These are phyloP conservation scores for Cladophialophora chaetospira DNA, from an alignment of 2,329 filamentous ascomycete species.

Conservation along the genomic window DNA sequence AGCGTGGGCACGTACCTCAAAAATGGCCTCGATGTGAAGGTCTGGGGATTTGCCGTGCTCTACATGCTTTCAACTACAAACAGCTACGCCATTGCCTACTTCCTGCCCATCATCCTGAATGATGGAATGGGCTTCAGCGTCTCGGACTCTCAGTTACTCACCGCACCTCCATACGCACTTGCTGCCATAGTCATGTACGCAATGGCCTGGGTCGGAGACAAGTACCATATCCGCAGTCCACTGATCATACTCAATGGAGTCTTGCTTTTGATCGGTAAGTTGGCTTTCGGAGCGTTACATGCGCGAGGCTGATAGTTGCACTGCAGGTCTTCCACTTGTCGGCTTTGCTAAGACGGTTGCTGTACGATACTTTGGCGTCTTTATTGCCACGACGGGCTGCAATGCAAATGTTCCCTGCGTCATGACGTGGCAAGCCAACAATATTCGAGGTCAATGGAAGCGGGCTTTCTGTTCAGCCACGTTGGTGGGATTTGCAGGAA, in stretches of 20 bases:
- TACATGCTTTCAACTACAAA: conserved; percentile 62
- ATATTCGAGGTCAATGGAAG: conserved; percentile 86
- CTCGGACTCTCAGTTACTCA: conserved; percentile 67
- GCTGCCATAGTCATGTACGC: conserved; percentile 61
- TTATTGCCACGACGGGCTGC: conserved; percentile 53
- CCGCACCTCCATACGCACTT: conserved; percentile 66
- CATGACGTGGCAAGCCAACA: conserved; percentile 82
- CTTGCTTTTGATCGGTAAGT: not conserved
- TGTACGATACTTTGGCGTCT: conserved; percentile 72
- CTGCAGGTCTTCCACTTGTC: conserved; percentile 63
- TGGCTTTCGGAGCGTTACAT: not conserved
- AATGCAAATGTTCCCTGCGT: conserved; percentile 68
- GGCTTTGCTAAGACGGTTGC: conserved; percentile 27
- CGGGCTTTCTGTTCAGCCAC: conserved; percentile 75
- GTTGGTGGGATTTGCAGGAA: conserved; percentile 72
- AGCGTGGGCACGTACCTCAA: conserved; percentile 51
- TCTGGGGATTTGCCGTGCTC: conserved; percentile 58
- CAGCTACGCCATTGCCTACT: conserved; percentile 61
- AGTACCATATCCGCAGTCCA: conserved; percentile 48
- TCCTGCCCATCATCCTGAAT: conserved; percentile 72
- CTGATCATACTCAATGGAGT: not conserved
- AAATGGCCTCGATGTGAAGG: conserved; percentile 53
- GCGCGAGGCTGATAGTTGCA: conserved; percentile 42
- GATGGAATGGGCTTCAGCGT: conserved; percentile 66
- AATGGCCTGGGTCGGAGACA: conserved; percentile 67